These are phyloP conservation scores for Ogataea degrootiae DNA, from an alignment of 805 yeast genomes.

Conservation along the genomic window DNA sequence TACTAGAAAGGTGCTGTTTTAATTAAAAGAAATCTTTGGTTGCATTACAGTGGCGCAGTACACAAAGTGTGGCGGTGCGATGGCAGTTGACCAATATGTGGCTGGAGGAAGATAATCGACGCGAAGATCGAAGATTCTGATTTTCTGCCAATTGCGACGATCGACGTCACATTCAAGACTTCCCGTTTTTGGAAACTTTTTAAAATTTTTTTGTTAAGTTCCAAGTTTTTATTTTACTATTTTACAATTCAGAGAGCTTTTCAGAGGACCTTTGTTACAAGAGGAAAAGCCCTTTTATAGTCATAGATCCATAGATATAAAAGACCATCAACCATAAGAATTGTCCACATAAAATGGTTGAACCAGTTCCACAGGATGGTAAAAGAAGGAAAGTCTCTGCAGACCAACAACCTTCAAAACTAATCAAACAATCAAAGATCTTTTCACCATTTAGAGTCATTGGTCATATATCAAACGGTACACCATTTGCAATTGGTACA, in stretches of 20 bases:
- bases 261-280: too few relatives aligned
- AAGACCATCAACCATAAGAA: neutral
- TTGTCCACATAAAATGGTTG: slow-evolving; percentile 1
- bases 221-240: neutral
- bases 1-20: too few relatives aligned
- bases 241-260: too few relatives aligned
- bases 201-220: neutral
- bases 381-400: slow-evolving; percentile 10
- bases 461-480: slow-evolving; percentile 84
- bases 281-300: too few relatives aligned
- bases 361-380: slow-evolving; percentile 1
- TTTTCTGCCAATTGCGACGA: neutral
- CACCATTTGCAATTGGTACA: slow-evolving; percentile 84
- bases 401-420: neutral
- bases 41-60: neutral
- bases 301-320: too few relatives aligned
- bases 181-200: neutral
- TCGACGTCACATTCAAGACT: neutral
- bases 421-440: slow-evolving; percentile 43
- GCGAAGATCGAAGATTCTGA: too few relatives aligned
- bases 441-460: slow-evolving; percentile 83
- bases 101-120: too few relatives aligned
- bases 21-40: neutral
- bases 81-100: neutral
- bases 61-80: neutral